Evolutionary conservation across 768 basidiomycete species (phyloP), one percentile per base, ranked within the genome.

Genomic region (Rhodotorula sphaerocarpa): DNA sequence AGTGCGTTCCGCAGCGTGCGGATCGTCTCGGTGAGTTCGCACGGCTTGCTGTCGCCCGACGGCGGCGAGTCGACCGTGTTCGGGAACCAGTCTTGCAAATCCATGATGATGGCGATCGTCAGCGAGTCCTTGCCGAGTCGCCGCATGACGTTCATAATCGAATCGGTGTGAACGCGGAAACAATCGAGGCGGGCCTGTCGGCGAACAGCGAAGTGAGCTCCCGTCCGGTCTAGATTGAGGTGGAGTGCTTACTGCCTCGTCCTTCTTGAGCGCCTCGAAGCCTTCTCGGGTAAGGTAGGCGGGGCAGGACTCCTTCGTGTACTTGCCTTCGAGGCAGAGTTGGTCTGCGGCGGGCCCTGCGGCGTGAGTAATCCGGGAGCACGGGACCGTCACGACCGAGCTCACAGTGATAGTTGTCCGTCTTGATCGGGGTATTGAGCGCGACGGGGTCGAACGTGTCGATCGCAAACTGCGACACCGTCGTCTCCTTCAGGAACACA

Each of bases 91-190:
- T 75, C 75, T 67, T 76, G 78, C 52, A 83, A 82, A 73, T 87
- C 86, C 86, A 86, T 86, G 59, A 86, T 78, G 33, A 86, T 79
- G 16, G 81, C 80, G 31, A 83, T 80, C 39, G 83, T 86, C 48
- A 86, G 76, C 11, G 80, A 81, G 52, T 47, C 36, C 36, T 75
- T 75, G 2, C 74, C 75, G 23, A 81, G 76, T 16, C 60, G 58
- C 27, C 60, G 64, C 61, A 74, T 64, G 36, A 63, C 63, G 46
- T 85, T 83, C 60, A 82, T 71, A 65, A 87, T 84, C 3, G 82
- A 82, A 66, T 86, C 84, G 0, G 86, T 87, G 73, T 87, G 86
- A 47, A 87, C 71, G 33, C 84, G 79, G 77, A 87, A 84, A 0
- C 79, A 76, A 59, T 84, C 79, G 42, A 82, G 73, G 23, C 73